phyloP scores from a whole-genome alignment of 2,329 filamentous ascomycete genomes.

The Penicillium sp. region DNA sequence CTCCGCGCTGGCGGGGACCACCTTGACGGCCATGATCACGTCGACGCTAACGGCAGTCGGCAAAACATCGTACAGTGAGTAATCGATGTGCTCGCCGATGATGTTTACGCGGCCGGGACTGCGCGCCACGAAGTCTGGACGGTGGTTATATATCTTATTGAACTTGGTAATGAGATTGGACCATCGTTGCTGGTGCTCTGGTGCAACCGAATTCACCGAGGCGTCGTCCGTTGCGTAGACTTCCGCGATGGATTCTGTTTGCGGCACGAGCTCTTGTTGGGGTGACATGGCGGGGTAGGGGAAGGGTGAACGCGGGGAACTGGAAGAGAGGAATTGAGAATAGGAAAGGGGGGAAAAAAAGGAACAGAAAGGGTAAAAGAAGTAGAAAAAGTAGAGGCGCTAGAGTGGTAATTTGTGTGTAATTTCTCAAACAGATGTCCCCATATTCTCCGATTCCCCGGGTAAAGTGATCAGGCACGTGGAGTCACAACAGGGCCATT shows the following conservation, averaged over 20 bases:
- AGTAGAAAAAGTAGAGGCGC: background rate
- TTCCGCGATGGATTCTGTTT: slow-evolving; percentile 70
- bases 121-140: slow-evolving; percentile 78
- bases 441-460: slow-evolving; percentile 17
- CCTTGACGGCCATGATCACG: slow-evolving; percentile 76
- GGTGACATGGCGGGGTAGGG: slow-evolving; percentile 38
- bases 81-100: slow-evolving; percentile 99
- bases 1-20: slow-evolving; percentile 43
- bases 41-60: slow-evolving; percentile 95
- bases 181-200: slow-evolving; percentile 72
- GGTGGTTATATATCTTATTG: slow-evolving; percentile 65
- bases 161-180: slow-evolving; percentile 70
- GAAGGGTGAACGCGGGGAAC: background rate
- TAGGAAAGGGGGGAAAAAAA: background rate
- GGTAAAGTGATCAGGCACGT: slow-evolving; percentile 11
- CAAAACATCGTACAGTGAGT: slow-evolving; percentile 92
- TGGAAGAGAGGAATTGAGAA: background rate
- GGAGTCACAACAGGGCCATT: slow-evolving; percentile 7
- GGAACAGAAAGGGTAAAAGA: background rate
- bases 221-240: slow-evolving; percentile 79
- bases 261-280: slow-evolving; percentile 62
- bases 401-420: background rate
- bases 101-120: slow-evolving; percentile 96
- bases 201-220: slow-evolving; percentile 70
- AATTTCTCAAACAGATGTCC: background rate